A percentile compares a stretch with the other conserved stretches of the same genome.
Evolutionary conservation across 306 rosid genomes (phyloP).

Genomic region (Cucurbita pepo): DNA sequence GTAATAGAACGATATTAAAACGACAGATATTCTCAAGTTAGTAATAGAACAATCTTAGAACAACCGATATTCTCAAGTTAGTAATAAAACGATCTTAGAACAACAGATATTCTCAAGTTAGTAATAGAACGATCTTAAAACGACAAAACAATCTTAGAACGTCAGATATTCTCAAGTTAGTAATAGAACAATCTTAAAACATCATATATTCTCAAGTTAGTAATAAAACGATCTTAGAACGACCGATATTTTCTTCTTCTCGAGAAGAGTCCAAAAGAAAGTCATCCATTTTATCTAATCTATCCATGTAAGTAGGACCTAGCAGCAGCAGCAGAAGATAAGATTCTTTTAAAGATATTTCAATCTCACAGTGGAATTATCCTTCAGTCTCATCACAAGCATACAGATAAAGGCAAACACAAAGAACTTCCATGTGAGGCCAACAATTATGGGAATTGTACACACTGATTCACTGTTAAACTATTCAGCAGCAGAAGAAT

Average conservation of each 20-base stretch:
- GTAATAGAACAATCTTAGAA: too few species aligned
- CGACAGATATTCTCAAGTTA: too few species aligned
- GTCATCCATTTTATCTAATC: not conserved
- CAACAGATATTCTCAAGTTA: too few species aligned
- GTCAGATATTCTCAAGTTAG: too few species aligned
- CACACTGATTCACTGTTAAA: not conserved
- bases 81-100: too few species aligned
- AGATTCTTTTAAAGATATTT: not conserved
- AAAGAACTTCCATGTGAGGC: not conserved
- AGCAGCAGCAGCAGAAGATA: not conserved
- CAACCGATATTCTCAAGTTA: too few species aligned
- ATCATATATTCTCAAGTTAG: too few species aligned
- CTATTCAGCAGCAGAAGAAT: not conserved
- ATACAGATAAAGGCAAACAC: not conserved
- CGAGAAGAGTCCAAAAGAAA: not conserved
- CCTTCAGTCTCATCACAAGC: conserved; percentile 1
- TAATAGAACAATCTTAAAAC: too few species aligned
- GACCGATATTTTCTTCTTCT: not conserved
- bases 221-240: too few species aligned
- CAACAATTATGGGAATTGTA: not conserved
- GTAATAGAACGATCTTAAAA: too few species aligned
- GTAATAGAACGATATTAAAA: too few species aligned
- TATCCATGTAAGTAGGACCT: not conserved
- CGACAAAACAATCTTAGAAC: too few species aligned
- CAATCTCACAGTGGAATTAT: not conserved